Evolutionary conservation across 805 yeast genomes (phyloP).

Genomic region (Saccharomycopsis javanensis): DNA sequence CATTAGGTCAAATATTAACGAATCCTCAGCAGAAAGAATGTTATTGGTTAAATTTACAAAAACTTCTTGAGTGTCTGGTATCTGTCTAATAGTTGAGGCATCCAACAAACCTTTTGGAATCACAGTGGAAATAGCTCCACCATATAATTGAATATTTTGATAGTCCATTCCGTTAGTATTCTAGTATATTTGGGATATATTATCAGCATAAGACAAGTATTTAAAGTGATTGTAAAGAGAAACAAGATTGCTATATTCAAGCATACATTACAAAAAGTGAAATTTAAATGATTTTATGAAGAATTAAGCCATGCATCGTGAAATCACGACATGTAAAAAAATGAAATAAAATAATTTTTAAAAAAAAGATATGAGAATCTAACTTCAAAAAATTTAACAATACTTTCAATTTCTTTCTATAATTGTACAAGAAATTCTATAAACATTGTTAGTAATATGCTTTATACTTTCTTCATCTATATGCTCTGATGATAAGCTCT

Average conservation of each 20-base stretch:
- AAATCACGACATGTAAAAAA: neutral
- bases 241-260: neutral
- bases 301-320: neutral
- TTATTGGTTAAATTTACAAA: conserved; percentile 41
- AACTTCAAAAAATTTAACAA: no score
- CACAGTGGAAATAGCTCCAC: conserved; percentile 64
- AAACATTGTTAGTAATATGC: no score
- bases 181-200: no score
- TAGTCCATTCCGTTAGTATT: no score
- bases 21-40: conserved; percentile 22
- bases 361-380: neutral
- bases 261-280: neutral
- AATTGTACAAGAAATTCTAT: no score
- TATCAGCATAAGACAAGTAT: no score
- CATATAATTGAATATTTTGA: conserved; percentile 38
- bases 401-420: no score
- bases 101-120: conserved; percentile 60
- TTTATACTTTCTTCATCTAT: neutral
- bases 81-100: conserved; percentile 67
- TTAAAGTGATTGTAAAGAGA: no score
- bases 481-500: no score
- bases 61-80: conserved; percentile 94
- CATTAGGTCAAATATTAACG: conserved; percentile 31
- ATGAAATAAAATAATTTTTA: neutral
- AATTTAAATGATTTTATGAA: neutral